Conservation (phyloP, 75 land plant species). For the Azolla pinnata region DNA sequence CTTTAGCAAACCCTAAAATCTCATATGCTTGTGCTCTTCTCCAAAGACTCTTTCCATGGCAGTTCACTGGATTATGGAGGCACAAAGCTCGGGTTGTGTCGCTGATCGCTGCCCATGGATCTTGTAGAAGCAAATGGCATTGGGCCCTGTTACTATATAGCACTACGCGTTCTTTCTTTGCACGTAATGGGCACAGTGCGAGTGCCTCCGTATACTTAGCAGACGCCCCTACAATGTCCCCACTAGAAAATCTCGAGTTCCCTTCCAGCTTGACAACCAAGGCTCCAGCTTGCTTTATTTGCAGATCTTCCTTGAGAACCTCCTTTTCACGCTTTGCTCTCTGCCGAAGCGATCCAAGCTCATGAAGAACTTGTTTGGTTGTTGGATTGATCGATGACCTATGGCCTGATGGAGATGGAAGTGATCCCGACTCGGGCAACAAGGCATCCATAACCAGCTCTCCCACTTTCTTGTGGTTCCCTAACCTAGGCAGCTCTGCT, state of each 20-base stretch:
- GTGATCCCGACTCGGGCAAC: constrained; percentile 52
- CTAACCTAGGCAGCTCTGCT: constrained; percentile 71
- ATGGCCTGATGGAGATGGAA: constrained; percentile 34
- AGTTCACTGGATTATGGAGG: constrained; percentile 83
- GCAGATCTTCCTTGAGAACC: constrained; percentile 88
- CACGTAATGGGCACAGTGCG: constrained; percentile 68
- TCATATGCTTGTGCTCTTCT: constrained; percentile 99
- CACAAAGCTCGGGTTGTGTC: constrained; percentile 91
- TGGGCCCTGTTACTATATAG: constrained; percentile 93
- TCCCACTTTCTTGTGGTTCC: constrained; percentile 88
- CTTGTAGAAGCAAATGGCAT: constrained; percentile 77
- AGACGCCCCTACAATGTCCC: constrained; percentile 83
- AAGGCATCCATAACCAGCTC: constrained; percentile 59
- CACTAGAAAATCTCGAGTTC: constrained; percentile 82
- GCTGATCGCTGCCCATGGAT: constrained; percentile 75
- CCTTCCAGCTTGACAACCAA: constrained; percentile 93
- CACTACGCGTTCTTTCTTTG: constrained; percentile 87
- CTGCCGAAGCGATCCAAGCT: constrained; percentile 44
- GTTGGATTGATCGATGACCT: constrained; percentile 29
- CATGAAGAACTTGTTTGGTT: constrained; percentile 60
- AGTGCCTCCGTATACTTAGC: constrained; percentile 90
- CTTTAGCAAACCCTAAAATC: constrained; percentile 81
- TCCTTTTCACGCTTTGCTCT: constrained; percentile 74
- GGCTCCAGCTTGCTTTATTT: constrained; percentile 92
- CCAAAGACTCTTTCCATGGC: constrained; percentile 94